Evolutionary conservation across 192 early-diverging fungal species (phyloP).

Genomic region (Pilaira anomala): DNA sequence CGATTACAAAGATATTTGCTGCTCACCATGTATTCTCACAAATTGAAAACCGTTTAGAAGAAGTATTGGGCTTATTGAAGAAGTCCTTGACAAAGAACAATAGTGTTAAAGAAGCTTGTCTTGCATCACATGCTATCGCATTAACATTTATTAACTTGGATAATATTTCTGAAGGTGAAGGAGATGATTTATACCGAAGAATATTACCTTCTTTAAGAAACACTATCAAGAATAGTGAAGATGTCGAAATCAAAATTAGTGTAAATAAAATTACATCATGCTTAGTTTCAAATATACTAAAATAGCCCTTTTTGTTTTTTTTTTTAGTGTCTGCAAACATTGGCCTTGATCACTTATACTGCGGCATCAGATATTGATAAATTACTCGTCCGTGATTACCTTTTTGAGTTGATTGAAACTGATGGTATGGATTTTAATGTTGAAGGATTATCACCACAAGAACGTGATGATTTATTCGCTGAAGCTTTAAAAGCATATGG

Average conservation of each 20-base stretch:
- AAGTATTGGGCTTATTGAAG: slow-evolving; percentile 54
- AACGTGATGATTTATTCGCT: slow-evolving; percentile 19
- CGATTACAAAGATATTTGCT: slow-evolving; percentile 45
- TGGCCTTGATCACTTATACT: slow-evolving; percentile 28
- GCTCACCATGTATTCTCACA: slow-evolving; percentile 52
- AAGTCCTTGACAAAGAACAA: slow-evolving; percentile 47
- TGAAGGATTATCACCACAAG: slow-evolving; percentile 19
- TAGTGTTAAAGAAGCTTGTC: slow-evolving; percentile 35
- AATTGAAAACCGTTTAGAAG: slow-evolving; percentile 48
- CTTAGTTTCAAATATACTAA: neutral
- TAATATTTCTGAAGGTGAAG: slow-evolving; percentile 25
- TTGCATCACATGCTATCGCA: slow-evolving; percentile 45
- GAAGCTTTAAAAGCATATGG: slow-evolving; percentile 26
- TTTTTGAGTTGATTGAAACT: slow-evolving; percentile 33
- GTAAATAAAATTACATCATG: slow-evolving; percentile 32
- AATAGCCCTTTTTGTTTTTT: neutral
- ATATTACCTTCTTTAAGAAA: slow-evolving; percentile 44
- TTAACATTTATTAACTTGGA: slow-evolving; percentile 52
- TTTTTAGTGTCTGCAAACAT: slow-evolving; percentile 26
- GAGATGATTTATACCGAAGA: slow-evolving; percentile 47
- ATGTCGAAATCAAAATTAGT: slow-evolving; percentile 42
- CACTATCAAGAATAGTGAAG: slow-evolving; percentile 41
- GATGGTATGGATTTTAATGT: slow-evolving; percentile 26
- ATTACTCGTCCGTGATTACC: slow-evolving; percentile 20
- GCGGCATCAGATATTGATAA: slow-evolving; percentile 32